A percentile compares a stretch with the other conserved stretches of the same genome.
phyloP scores from a whole-genome alignment of 108 stramenopile species.

The Nitzschia sp. region DNA sequence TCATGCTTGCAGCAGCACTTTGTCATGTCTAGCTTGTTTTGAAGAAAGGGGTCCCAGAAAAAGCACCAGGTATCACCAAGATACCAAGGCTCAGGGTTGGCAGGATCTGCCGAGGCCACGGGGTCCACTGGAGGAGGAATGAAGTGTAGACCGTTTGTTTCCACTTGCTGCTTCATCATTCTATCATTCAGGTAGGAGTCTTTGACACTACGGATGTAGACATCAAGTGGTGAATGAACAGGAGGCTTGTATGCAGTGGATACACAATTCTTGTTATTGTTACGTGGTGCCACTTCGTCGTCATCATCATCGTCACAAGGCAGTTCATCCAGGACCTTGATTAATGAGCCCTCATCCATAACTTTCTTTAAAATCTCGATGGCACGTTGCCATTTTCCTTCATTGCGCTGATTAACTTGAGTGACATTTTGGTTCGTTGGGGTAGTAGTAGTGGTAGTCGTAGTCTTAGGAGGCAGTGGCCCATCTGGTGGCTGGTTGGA shows the following conservation, averaged over 20 bases:
- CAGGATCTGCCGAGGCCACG: background rate
- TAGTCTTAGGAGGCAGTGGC: background rate
- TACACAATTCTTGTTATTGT: background rate
- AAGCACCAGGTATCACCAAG: background rate
- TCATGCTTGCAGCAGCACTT: background rate
- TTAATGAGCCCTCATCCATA: background rate
- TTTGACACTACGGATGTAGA: background rate
- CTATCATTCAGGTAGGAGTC: background rate
- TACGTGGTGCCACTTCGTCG: background rate
- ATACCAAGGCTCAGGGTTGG: background rate
- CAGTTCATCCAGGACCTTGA: background rate
- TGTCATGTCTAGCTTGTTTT: background rate
- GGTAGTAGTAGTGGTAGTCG: background rate
- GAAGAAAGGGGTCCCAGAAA: background rate
- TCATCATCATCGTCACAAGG: too few relatives aligned
- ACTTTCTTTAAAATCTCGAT: background rate
- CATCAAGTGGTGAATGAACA: background rate
- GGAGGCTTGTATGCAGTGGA: background rate
- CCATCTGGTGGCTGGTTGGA: background rate
- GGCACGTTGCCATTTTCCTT: background rate
- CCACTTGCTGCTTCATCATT: background rate
- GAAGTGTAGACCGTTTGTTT: background rate
- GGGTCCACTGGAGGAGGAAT: background rate
- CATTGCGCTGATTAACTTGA: background rate
- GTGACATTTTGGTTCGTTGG: background rate